Evolutionary conservation across 495 filamentous ascomycete genomes (phyloP).

Genomic region (Aspergillus campestris): DNA sequence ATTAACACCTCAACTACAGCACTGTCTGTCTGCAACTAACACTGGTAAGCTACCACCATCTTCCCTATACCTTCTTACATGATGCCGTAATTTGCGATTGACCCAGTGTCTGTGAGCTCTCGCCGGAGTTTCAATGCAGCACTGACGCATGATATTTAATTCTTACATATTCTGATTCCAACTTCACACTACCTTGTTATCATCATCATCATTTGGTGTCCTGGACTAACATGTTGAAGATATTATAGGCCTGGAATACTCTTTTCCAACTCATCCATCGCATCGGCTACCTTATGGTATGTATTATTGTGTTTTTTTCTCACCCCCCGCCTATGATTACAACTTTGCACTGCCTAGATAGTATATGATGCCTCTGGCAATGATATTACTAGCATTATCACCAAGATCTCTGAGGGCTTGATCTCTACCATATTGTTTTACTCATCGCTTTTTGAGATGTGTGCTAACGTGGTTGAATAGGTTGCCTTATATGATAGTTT

Average conservation of each 20-base stretch:
- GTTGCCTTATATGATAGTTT: slow-evolving; percentile 3
- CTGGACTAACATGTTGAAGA: slow-evolving; percentile 25
- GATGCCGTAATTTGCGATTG: slow-evolving; percentile 99
- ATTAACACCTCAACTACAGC: too few relatives aligned
- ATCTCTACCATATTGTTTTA: slow-evolving; percentile 9
- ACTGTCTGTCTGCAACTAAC: not conserved
- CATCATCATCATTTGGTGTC: slow-evolving; percentile 5
- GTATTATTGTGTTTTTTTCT: slow-evolving; percentile 5
- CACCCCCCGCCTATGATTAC: slow-evolving; percentile 58
- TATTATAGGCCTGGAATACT: slow-evolving; percentile 1
- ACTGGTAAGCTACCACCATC: slow-evolving; percentile 17
- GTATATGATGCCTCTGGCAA: slow-evolving; percentile 65
- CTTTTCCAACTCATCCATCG: not conserved
- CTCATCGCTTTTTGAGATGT: slow-evolving; percentile 12
- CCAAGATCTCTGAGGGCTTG: slow-evolving; percentile 79
- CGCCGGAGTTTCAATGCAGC: slow-evolving; percentile 77
- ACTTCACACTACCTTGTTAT: slow-evolving; percentile 8
- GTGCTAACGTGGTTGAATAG: slow-evolving; percentile 19
- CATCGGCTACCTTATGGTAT: slow-evolving; percentile 8
- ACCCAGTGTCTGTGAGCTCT: slow-evolving; percentile 70
- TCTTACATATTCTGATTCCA: slow-evolving; percentile 94
- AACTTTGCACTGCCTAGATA: slow-evolving; percentile 70
- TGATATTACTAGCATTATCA: slow-evolving; percentile 54
- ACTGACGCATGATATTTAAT: slow-evolving; percentile 72
- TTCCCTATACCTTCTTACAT: slow-evolving; percentile 31